These are phyloP conservation scores for Calonectria naviculata DNA, from an alignment of 2,329 filamentous ascomycete species.

Conservation along the genomic window DNA sequence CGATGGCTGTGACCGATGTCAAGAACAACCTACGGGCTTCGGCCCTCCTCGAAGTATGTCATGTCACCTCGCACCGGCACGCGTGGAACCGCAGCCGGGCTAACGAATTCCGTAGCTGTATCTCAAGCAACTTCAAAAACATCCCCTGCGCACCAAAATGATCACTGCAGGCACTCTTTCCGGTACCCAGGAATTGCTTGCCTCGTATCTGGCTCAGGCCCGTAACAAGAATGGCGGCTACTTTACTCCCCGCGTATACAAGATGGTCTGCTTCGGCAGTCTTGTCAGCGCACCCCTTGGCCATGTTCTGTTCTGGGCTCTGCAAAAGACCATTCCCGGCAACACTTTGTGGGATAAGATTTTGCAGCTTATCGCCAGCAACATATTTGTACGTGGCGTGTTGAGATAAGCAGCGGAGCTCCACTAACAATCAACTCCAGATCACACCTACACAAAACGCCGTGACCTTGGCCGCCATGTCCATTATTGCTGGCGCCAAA, in stretches of 20 bases:
- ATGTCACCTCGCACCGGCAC: background rate
- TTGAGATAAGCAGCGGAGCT: background rate
- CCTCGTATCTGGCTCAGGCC: background rate
- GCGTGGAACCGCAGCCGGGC: background rate
- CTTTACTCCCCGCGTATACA: background rate
- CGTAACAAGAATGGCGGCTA: constrained; percentile 3
- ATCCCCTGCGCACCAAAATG: background rate
- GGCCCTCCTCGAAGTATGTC: background rate
- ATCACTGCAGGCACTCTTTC: background rate
- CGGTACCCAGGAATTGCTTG: background rate
- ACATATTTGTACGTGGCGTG: background rate
- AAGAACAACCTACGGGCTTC: background rate
- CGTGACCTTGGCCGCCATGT: background rate
- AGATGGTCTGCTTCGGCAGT: background rate
- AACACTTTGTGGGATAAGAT: background rate
- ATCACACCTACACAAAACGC: background rate
- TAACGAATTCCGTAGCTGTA: background rate
- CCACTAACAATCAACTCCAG: background rate
- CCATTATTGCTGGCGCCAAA: background rate
- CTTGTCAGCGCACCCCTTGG: background rate
- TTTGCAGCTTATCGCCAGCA: background rate
- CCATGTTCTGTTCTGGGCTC: background rate
- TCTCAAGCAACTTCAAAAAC: background rate
- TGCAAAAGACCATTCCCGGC: background rate
- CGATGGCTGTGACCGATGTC: background rate